phyloP scores from a whole-genome alignment of 805 yeast species.

The Wickerhamiella siamensis region DNA sequence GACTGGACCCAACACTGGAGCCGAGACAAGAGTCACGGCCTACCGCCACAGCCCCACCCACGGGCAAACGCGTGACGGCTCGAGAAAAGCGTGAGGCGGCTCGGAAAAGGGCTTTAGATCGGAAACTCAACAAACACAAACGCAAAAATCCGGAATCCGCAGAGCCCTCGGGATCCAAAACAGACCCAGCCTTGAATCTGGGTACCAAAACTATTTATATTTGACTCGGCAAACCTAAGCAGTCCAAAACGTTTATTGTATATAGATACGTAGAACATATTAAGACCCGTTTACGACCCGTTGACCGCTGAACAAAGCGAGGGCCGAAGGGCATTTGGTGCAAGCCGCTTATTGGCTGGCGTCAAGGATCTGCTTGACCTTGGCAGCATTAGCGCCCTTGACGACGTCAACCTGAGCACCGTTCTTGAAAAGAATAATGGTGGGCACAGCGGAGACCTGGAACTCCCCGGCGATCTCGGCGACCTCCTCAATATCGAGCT shows the following conservation, averaged over 20 bases:
- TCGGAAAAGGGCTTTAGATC: constrained; percentile 16
- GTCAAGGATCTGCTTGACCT: constrained; percentile 47
- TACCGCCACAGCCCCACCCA: neutral
- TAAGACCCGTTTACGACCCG: neutral
- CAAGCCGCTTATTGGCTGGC: constrained; percentile 28
- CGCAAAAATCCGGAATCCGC: neutral
- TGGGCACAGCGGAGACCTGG: constrained; percentile 54
- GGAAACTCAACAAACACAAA: constrained; percentile 7
- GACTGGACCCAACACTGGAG: neutral
- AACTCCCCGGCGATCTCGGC: constrained; percentile 57
- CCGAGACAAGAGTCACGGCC: constrained; percentile 1
- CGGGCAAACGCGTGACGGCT: neutral
- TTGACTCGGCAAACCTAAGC: neutral
- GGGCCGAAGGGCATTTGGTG: no score
- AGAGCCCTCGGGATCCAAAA: neutral
- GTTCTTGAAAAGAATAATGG: constrained; percentile 61
- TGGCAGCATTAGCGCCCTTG: constrained; percentile 72
- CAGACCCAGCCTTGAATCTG: neutral
- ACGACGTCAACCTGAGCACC: constrained; percentile 70
- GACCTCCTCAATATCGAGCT: constrained; percentile 83
- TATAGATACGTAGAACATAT: no score
- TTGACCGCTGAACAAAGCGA: neutral
- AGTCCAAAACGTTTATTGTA: no score
- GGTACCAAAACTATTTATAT: neutral
- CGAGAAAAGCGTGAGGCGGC: constrained; percentile 10